Base-by-base conservation (phyloP, 257 asterid species). In the Coffea eugenioides region DNA sequence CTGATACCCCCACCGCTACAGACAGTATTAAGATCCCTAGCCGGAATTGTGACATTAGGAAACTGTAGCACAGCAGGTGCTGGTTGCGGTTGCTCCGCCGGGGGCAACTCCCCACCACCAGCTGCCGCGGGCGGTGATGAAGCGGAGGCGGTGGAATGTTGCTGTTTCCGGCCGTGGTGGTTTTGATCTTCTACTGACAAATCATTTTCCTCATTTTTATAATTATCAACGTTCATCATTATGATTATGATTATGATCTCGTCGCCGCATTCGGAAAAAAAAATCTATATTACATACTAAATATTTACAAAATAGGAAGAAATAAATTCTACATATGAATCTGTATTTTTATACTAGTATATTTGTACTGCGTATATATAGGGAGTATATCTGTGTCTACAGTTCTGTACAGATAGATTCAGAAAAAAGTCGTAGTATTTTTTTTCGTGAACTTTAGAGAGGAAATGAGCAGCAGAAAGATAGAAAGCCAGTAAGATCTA, bases 1-100 rank as follows among this genome's bases (percentile, higher is more conserved):
- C 97, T 90, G 82, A 84, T 76, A 69, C 94, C 94, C 65, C 97
- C 92, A 16, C 97, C 97, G 77, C 92, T 90, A 65, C 72, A 73
- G 45, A 90, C 79, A 57, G 86, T 90, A 71, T 86, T 87, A 1
- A 88, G 89, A 73, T 85, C 81, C 82, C 85, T 81, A 45, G 90
- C 80, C 31, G 85, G 89, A 78, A 84, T 83, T 82, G 34, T 10
- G 21, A 81, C 68, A 45, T 20, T 49, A 6, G 86, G 80, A 12
- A 57, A 54, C n/a, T 72, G 75, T 34, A 67, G 43, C 5, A 39
- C 43, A 4, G 43, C 43, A 39, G 43, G 77, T 49, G 3, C 2
- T 27, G 80, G 78, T 3, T 31, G 34, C 34, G 61, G 78, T 72
- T 83, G 34, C 69, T 74, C 71, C 45, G 80, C 15, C 46, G 46